Evolutionary conservation across 176 grass and related monocot species (phyloP).

Genomic region (Cenchrus purpureus): DNA sequence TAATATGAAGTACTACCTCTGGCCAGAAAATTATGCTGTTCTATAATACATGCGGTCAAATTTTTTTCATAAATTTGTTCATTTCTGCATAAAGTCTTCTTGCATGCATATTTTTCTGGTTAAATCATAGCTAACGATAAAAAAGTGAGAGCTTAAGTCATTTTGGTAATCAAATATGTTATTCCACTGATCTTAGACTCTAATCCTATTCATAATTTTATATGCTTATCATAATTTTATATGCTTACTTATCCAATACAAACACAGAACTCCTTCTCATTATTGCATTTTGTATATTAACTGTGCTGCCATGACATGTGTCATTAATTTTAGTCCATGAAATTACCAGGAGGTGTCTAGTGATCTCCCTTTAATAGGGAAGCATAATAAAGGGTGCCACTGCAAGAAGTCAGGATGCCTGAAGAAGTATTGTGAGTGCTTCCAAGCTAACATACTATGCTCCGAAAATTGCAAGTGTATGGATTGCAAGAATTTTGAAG

Average conservation of each 20-base stretch:
- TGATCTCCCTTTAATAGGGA: constrained; percentile 76
- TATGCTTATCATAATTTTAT: not conserved
- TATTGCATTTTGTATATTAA: constrained; percentile 23
- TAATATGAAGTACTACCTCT: not conserved
- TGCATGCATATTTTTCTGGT: constrained; percentile 26
- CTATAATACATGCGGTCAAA: not conserved
- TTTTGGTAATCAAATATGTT: constrained; percentile 12
- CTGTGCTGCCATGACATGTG: not conserved
- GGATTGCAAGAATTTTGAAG: constrained; percentile 98
- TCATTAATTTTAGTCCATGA: constrained; percentile 41
- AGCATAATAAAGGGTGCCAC: constrained; percentile 98
- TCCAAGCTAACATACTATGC: constrained; percentile 97
- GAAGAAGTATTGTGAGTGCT: constrained; percentile 99
- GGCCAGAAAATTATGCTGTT: not conserved
- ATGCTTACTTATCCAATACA: not conserved
- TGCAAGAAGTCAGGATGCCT: constrained; percentile 99
- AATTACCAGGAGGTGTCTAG: constrained; percentile 64
- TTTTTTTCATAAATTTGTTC: not conserved
- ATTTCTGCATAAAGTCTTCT: not conserved
- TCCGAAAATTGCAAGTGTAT: constrained; percentile 99
- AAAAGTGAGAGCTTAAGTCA: not conserved
- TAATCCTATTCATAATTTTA: not conserved
- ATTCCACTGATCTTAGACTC: constrained; percentile 24
- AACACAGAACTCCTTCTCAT: not conserved
- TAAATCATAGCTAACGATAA: not conserved